These are phyloP conservation scores for Macrolepiota dolichaula DNA, from an alignment of 768 basidiomycete species.

Conservation along the genomic window DNA sequence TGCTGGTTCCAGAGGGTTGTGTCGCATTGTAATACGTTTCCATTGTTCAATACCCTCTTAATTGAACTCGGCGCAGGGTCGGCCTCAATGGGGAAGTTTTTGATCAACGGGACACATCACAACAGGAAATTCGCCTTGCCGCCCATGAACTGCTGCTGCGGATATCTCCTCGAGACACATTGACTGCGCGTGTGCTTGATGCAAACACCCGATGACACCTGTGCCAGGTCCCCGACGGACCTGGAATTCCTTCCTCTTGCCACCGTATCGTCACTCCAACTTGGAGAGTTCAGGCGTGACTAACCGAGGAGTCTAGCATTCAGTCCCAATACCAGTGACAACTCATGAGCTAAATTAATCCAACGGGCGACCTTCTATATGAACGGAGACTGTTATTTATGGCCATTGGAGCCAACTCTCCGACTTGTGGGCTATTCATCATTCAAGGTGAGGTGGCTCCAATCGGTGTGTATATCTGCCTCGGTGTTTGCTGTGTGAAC, in stretches of 20 bases:
- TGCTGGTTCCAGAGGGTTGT: background rate
- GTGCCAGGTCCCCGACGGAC: background rate
- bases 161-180: background rate
- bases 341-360: background rate
- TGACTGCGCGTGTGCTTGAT: background rate
- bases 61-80: background rate
- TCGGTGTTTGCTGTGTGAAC: background rate
- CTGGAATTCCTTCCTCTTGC: background rate
- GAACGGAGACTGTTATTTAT: background rate
- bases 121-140: background rate
- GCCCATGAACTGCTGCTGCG: background rate
- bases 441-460: background rate
- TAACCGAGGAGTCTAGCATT: background rate
- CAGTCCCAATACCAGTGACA: background rate
- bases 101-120: background rate
- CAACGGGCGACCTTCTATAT: background rate
- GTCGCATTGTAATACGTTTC: background rate
- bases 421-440: background rate
- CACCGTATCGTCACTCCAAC: background rate
- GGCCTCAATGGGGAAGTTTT: background rate
- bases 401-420: background rate
- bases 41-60: background rate
- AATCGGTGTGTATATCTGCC: background rate
- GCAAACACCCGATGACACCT: background rate
- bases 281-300: background rate